A percentile compares a stretch with the other conserved stretches of the same genome.
Evolutionary conservation across 495 filamentous ascomycete genomes (phyloP).

Genomic region (Aspergillus indologenus): DNA sequence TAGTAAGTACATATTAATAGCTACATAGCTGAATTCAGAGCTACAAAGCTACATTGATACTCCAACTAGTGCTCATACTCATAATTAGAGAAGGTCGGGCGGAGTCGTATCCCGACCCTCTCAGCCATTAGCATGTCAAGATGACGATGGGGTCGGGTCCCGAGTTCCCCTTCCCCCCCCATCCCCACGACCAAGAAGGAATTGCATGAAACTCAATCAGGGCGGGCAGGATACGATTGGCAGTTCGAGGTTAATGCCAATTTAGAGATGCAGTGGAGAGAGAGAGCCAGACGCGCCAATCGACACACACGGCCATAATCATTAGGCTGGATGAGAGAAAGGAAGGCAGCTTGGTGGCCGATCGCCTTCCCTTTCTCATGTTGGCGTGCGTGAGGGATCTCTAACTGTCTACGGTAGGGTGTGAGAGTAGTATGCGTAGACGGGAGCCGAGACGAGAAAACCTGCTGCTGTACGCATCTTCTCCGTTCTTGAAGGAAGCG

Average conservation of each 20-base stretch:
- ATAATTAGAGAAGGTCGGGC: conserved; percentile 16
- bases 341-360: not conserved
- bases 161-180: not conserved
- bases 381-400: not conserved
- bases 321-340: no score
- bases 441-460: not conserved
- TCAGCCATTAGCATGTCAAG: conserved; percentile 12
- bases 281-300: no score
- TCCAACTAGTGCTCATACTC: not conserved
- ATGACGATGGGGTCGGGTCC: conserved; percentile 16
- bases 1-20: not conserved
- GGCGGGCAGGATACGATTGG: conserved; percentile 17
- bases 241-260: not conserved
- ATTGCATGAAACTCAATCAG: conserved; percentile 24
- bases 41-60: not conserved
- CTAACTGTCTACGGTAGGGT: not conserved
- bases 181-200: conserved; percentile 18
- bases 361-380: not conserved
- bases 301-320: no score
- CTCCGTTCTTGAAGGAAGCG: not conserved
- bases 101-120: conserved; percentile 12
- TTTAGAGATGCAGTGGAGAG: conserved; percentile 12
- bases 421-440: no score
- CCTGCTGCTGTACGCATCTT: not conserved
- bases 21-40: no score